Conservation (phyloP, 2,329 filamentous ascomycete species). For the Fusarium sp. region DNA sequence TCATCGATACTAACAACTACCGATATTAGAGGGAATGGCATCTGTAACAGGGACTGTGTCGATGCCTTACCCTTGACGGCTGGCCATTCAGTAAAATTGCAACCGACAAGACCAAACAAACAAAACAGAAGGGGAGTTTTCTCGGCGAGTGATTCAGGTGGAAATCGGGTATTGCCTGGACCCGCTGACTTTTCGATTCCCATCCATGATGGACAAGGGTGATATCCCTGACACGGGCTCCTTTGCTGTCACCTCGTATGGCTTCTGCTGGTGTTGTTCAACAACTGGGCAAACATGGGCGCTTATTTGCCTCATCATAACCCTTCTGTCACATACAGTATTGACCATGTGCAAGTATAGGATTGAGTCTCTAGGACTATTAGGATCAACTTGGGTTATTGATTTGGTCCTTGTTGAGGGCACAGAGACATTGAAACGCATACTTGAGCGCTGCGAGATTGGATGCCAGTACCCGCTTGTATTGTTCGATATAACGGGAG, state of each 20-base stretch:
- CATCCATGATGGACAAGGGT: slow-evolving; percentile 23
- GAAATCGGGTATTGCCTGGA: slow-evolving; percentile 23
- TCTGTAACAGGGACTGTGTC: slow-evolving; percentile 21
- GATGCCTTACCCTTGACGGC: slow-evolving; percentile 1
- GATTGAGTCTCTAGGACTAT: not conserved
- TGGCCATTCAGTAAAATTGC: slow-evolving; percentile 13
- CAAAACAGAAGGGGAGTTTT: slow-evolving; percentile 4
- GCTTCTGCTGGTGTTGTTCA: not conserved
- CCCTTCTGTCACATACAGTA: slow-evolving; percentile 2
- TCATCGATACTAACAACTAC: not conserved
- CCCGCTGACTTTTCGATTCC: slow-evolving; percentile 26
- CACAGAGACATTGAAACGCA: not conserved
- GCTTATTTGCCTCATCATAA: slow-evolving; percentile 20
- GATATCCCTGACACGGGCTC: slow-evolving; percentile 8
- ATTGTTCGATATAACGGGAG: slow-evolving; percentile 4
- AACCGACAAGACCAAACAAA: not conserved
- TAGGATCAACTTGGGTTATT: not conserved
- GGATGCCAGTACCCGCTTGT: not conserved
- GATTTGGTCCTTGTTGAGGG: not conserved
- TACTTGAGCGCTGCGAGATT: not conserved
- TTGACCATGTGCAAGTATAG: not conserved
- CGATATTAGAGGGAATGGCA: not conserved
- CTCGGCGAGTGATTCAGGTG: slow-evolving; percentile 33
- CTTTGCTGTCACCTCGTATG: slow-evolving; percentile 4
- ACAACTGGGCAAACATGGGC: slow-evolving; percentile 1